phyloP scores from a whole-genome alignment of 1,284 basidiomycete genomes.

The Blastosporella zonata region DNA sequence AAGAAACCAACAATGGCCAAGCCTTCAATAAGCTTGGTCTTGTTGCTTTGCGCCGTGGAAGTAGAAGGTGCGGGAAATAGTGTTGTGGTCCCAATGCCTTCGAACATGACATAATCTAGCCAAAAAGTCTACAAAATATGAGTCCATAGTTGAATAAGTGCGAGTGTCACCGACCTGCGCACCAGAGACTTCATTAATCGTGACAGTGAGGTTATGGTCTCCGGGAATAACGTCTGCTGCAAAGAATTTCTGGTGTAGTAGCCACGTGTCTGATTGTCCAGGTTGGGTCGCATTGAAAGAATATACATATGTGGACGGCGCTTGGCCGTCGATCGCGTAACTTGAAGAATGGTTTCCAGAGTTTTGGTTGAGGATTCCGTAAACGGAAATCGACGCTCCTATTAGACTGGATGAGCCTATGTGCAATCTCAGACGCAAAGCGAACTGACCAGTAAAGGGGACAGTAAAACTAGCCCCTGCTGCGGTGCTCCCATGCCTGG shows the following conservation, averaged over 20 bases:
- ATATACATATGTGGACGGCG: neutral
- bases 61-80: neutral
- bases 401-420: neutral
- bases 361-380: neutral
- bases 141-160: neutral
- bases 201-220: constrained; percentile 6
- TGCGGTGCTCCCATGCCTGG: neutral
- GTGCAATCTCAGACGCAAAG: neutral
- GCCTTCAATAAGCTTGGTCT: neutral
- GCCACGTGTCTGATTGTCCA: neutral
- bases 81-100: neutral
- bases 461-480: neutral
- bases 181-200: neutral
- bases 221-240: neutral
- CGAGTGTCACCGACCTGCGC: neutral
- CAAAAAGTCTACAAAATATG: neutral
- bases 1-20: neutral
- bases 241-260: constrained; percentile 3
- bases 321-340: neutral
- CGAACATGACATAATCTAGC: constrained; percentile 1
- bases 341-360: constrained; percentile 1
- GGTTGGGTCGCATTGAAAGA: neutral
- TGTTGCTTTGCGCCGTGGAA: neutral
- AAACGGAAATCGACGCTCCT: constrained; percentile 2
- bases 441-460: neutral